Conservation (phyloP, 139 green algal genomes). For the Astrephomene gubernaculifera region DNA sequence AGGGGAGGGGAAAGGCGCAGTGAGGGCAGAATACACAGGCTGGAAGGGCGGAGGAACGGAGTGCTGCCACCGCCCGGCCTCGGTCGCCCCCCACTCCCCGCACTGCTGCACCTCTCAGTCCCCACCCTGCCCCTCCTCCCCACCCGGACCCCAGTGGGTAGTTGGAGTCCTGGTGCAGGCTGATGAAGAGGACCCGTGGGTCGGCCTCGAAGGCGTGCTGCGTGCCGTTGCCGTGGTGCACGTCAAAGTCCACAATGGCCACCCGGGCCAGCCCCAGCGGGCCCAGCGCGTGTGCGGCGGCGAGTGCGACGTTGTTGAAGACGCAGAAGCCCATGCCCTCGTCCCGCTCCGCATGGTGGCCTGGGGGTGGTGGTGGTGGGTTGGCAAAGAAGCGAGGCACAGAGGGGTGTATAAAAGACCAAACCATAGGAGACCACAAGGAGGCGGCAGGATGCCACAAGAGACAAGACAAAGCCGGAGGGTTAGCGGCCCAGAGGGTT, state of each 20-base stretch:
- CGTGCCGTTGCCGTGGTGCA: conserved; percentile 63
- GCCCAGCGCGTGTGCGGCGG: conserved; percentile 51
- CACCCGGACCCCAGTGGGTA: conserved; percentile 62
- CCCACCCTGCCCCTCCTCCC: neutral
- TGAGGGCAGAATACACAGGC: no score
- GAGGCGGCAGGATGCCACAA: no score
- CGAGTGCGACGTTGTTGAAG: conserved; percentile 83
- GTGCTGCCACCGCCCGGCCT: no score
- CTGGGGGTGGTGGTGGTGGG: conserved; percentile 28
- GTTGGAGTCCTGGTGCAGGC: conserved; percentile 73
- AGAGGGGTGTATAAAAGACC: no score
- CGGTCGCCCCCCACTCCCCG: no score
- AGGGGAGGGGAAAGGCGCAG: no score
- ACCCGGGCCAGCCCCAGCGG: conserved; percentile 60
- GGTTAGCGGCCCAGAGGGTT: neutral
- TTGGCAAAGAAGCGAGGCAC: no score
- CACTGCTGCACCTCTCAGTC: neutral
- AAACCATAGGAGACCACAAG: no score
- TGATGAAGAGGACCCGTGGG: conserved; percentile 76
- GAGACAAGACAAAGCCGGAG: neutral
- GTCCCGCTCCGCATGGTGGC: conserved; percentile 69
- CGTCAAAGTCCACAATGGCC: conserved; percentile 68
- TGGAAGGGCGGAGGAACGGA: no score
- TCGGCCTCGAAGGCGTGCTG: conserved; percentile 78
- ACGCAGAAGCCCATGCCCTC: conserved; percentile 82